Conservation (phyloP, 331 rosid species). For the Stylosanthes scabra region DNA sequence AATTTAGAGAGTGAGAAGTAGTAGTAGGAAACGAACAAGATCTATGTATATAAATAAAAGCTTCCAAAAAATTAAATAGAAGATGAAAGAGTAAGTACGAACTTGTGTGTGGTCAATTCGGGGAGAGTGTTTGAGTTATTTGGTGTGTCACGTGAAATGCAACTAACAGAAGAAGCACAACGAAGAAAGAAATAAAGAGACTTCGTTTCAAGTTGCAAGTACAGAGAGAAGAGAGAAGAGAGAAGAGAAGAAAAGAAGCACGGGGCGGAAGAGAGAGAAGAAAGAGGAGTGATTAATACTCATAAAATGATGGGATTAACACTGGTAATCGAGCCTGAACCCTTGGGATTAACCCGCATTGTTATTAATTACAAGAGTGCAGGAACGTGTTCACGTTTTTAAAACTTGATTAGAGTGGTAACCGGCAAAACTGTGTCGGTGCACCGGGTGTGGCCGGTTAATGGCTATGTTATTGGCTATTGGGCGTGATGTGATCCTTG, state of each 20-base stretch:
- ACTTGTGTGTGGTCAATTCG: slow-evolving; percentile 19
- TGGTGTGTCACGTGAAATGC: slow-evolving; percentile 27
- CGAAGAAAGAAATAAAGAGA: neutral
- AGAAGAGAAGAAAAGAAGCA: neutral
- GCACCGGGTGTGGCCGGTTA: slow-evolving; percentile 45
- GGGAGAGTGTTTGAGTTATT: slow-evolving; percentile 2
- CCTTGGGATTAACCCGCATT: slow-evolving; percentile 12
- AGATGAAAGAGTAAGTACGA: neutral
- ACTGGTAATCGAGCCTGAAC: neutral
- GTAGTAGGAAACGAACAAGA: slow-evolving; percentile 30
- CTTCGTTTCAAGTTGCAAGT: neutral
- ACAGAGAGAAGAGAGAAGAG: neutral
- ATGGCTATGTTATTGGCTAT: neutral
- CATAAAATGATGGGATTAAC: neutral
- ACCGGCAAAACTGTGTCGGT: slow-evolving; percentile 65
- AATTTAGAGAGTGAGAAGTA: neutral
- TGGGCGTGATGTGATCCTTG: neutral
- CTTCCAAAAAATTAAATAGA: neutral
- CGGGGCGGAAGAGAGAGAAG: neutral
- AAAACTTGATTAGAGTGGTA: slow-evolving; percentile 25
- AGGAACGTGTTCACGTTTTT: slow-evolving; percentile 41
- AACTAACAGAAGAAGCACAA: neutral
- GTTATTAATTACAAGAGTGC: slow-evolving; percentile 16
- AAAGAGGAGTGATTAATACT: neutral
- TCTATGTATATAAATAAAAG: slow-evolving; percentile 1